A percentile compares a stretch with the other conserved stretches of the same genome.
These are phyloP conservation scores for Camillea tinctor DNA, from an alignment of 2,329 filamentous ascomycete species.

Conservation along the genomic window DNA sequence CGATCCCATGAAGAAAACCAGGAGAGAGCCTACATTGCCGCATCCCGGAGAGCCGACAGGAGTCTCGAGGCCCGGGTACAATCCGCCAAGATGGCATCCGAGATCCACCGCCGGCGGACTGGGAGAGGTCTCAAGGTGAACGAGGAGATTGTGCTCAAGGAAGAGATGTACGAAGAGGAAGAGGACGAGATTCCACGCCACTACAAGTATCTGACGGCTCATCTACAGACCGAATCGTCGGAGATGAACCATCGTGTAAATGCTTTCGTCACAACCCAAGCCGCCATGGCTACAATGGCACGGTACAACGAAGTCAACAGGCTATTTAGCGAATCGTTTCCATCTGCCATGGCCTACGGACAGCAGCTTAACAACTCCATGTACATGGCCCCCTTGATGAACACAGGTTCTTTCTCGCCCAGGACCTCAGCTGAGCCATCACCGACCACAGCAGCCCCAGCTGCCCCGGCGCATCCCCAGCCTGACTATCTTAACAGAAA, in stretches of 20 bases:
- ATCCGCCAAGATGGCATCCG: conserved; percentile 83
- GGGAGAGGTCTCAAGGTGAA: conserved; percentile 80
- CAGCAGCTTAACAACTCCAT: conserved; percentile 29
- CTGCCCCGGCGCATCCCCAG: conserved; percentile 19
- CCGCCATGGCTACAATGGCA: conserved; percentile 43
- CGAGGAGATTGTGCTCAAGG: conserved; percentile 81
- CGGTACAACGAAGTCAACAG: conserved; percentile 47
- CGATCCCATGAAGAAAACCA: conserved; percentile 79
- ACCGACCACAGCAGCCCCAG: conserved; percentile 16
- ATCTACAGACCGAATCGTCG: conserved; percentile 58
- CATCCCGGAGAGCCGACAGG: conserved; percentile 81
- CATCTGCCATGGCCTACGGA: conserved; percentile 34
- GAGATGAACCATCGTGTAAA: conserved; percentile 63
- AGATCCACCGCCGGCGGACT: conserved; percentile 84
- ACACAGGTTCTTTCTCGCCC: conserved; percentile 15
- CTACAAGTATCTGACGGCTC: conserved; percentile 61
- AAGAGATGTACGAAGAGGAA: conserved; percentile 96
- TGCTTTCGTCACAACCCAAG: conserved; percentile 42
- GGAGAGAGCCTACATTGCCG: conserved; percentile 88
- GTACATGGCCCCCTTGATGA: conserved; percentile 28
- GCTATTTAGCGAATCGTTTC: conserved; percentile 47
- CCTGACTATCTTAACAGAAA: conserved; percentile 11
- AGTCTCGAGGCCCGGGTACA: conserved; percentile 85
- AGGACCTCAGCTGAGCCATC: conserved; percentile 10
- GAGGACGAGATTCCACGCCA: conserved; percentile 75